A percentile compares a stretch with the other conserved stretches of the same genome.
Conservation (phyloP, 2,329 filamentous ascomycete genomes). For the Cadophora sp. region DNA sequence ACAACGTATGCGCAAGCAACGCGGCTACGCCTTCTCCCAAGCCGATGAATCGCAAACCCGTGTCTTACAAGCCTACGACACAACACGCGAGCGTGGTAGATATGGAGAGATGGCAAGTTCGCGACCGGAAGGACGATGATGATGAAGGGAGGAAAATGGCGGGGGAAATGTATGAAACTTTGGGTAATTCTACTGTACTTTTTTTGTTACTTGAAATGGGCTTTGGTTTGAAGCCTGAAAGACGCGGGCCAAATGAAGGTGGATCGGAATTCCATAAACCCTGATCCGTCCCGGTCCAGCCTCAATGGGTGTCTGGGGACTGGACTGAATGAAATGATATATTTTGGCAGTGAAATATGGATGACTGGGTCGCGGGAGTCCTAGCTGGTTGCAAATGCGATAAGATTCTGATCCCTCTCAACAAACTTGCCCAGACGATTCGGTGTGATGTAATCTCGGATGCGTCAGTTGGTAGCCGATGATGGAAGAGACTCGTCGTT, state of each 20-base stretch:
- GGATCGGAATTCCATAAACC: not conserved
- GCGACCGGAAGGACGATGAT: conserved; percentile 33
- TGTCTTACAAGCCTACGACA: conserved; percentile 97
- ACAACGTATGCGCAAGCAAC: conserved; percentile 98
- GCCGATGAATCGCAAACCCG: conserved; percentile 96
- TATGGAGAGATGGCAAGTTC: conserved; percentile 87
- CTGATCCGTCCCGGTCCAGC: not conserved
- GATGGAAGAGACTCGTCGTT: not conserved
- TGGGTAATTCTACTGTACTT: conserved; percentile 26
- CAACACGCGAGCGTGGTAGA: conserved; percentile 85
- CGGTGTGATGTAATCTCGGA: not conserved
- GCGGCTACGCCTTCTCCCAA: conserved; percentile 97
- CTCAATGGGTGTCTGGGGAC: not conserved
- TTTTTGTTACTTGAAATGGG: conserved; percentile 4
- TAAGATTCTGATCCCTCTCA: not conserved
- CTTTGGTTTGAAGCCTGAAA: not conserved
- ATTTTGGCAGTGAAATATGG: not conserved
- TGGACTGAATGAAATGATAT: not conserved
- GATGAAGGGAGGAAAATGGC: not conserved
- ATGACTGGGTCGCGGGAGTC: not conserved
- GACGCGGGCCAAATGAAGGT: not conserved
- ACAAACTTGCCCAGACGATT: not conserved
- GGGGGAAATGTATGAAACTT: conserved; percentile 22
- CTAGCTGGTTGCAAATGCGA: not conserved
- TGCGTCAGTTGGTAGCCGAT: not conserved